Evolutionary conservation across 129 eudicot species (phyloP).

Genomic region (Centella asiatica): DNA sequence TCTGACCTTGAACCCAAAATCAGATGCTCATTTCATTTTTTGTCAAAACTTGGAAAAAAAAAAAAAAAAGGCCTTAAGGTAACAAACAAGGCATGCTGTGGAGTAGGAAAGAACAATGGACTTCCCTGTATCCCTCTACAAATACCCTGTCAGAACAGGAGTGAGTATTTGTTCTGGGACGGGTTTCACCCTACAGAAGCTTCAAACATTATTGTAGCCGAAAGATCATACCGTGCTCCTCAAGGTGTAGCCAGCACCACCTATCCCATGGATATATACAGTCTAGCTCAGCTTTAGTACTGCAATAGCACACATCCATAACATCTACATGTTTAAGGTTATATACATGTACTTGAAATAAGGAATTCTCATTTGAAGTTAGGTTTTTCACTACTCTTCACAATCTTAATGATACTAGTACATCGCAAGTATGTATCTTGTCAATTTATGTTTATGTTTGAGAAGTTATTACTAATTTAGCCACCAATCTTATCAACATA

Average conservation of each 20-base stretch:
- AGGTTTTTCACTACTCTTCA: too few relatives aligned
- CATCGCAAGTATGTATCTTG: too few relatives aligned
- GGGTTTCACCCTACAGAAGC: constrained; percentile 45
- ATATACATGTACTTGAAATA: neutral
- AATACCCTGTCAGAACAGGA: constrained; percentile 35
- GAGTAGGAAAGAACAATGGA: constrained; percentile 15
- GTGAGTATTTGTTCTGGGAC: constrained; percentile 39
- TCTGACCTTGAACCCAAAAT: neutral
- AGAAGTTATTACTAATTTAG: too few relatives aligned
- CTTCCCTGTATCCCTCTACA: constrained; percentile 24
- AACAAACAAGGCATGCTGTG: constrained; percentile 34
- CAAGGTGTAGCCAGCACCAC: neutral
- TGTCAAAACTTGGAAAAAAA: neutral
- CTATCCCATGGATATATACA: constrained; percentile 12
- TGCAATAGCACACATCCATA: too few relatives aligned
- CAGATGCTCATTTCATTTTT: neutral
- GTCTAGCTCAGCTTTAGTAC: constrained; percentile 9
- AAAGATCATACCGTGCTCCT: constrained; percentile 3
- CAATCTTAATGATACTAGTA: too few relatives aligned
- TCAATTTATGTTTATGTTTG: too few relatives aligned
- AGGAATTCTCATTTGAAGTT: neutral
- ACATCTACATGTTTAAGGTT: too few relatives aligned
- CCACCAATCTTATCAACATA: too few relatives aligned
- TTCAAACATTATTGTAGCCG: constrained; percentile 7
- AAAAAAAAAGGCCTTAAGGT: constrained; percentile 21